Conservation (phyloP, 2,329 filamentous ascomycete species). For the Sporothrix humicola region DNA sequence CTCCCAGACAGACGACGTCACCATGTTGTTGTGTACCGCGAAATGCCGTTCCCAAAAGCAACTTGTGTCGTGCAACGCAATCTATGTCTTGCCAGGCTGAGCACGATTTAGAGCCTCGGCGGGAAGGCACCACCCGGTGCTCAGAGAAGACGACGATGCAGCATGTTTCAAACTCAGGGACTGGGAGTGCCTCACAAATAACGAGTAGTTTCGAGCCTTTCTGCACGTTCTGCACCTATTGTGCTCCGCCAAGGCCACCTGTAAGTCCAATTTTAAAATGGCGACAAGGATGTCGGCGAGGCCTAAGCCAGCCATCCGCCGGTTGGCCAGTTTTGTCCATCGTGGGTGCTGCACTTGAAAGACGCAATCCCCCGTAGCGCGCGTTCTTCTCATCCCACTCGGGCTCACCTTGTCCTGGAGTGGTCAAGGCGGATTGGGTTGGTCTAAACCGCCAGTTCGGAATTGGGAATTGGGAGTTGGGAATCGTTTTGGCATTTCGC, state of each 20-base stretch:
- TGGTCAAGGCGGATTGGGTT: not conserved
- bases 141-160: not conserved
- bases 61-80: not conserved
- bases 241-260: conserved; percentile 23
- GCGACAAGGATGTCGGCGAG: conserved; percentile 19
- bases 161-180: not conserved
- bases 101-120: not conserved
- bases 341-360: conserved; percentile 6
- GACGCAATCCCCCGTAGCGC: conserved; percentile 25
- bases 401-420: not conserved
- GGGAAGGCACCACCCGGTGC: not conserved
- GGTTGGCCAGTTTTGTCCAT: conserved; percentile 5
- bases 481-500: not conserved
- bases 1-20: conserved; percentile 7
- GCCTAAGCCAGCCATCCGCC: conserved; percentile 11
- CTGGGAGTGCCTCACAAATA: not conserved
- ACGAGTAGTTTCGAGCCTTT: not conserved
- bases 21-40: not conserved
- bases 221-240: not conserved
- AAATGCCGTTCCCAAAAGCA: conserved; percentile 4
- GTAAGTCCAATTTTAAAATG: conserved; percentile 29
- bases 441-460: not conserved
- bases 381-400: conserved; percentile 3
- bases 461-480: not conserved
- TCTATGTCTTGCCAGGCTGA: conserved; percentile 19